Percentiles rank a stretch among this genome's conserved stretches.
phyloP scores from a whole-genome alignment of 2,329 filamentous ascomycete genomes.

The Scorias spongiosa region DNA sequence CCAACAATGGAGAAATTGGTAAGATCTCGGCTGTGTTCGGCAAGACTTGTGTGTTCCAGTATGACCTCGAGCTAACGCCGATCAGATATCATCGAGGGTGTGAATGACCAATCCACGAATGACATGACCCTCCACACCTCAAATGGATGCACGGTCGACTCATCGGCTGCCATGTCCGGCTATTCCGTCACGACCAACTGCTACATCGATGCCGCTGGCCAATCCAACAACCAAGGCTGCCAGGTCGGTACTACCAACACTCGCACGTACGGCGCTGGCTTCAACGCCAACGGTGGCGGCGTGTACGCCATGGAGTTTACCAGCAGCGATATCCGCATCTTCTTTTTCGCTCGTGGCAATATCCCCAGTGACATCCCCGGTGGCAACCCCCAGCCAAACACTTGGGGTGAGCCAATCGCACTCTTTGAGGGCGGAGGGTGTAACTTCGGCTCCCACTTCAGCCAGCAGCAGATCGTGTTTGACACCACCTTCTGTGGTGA shows the following conservation, averaged over 20 bases:
- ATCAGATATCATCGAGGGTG: constrained; percentile 24
- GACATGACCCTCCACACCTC: constrained; percentile 22
- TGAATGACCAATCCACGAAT: constrained; percentile 21
- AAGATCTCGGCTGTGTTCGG: neutral
- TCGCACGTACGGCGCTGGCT: constrained; percentile 19
- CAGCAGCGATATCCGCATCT: constrained; percentile 16
- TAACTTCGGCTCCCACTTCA: constrained; percentile 21
- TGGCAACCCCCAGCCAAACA: constrained; percentile 39
- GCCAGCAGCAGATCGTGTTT: constrained; percentile 39
- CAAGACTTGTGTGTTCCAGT: neutral
- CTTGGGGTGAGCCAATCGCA: constrained; percentile 48
- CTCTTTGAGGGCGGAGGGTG: constrained; percentile 39
- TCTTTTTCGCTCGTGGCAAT: constrained; percentile 22
- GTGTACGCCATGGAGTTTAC: constrained; percentile 24
- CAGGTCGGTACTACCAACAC: constrained; percentile 35
- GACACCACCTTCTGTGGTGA: constrained; percentile 40
- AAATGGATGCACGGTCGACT: constrained; percentile 17
- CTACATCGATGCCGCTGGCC: constrained; percentile 24
- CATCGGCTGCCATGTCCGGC: constrained; percentile 50
- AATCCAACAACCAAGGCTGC: constrained; percentile 20
- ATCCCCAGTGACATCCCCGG: constrained; percentile 28
- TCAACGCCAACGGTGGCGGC: constrained; percentile 30
- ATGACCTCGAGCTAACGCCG: neutral
- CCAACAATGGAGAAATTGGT: constrained; percentile 21
- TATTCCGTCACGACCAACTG: constrained; percentile 31